phyloP scores from a whole-genome alignment of 441 rosid genomes.

The Gossypium davidsonii region DNA sequence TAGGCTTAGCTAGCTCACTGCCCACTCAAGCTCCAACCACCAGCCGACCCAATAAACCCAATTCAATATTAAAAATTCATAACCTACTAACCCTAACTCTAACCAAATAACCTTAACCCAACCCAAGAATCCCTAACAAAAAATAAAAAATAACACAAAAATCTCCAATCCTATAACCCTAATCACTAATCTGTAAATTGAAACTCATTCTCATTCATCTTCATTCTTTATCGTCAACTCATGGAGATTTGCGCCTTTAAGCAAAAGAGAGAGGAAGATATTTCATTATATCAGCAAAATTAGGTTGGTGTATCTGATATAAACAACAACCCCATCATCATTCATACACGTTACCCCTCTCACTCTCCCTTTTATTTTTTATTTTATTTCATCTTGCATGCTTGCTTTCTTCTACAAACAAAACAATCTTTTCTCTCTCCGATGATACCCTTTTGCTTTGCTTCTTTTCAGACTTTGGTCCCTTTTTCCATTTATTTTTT shows the following conservation, averaged over 20 bases:
- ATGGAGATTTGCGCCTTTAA: conserved; percentile 33
- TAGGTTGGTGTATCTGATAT: conserved; percentile 23
- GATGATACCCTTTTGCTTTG: neutral
- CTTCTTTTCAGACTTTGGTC: conserved; percentile 12
- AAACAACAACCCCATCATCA: neutral
- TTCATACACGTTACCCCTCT: neutral
- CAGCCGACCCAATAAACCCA: too few species aligned
- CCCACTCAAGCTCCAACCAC: too few species aligned
- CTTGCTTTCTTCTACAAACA: neutral
- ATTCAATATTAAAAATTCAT: too few species aligned
- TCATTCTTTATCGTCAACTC: neutral
- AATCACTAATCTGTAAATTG: too few species aligned
- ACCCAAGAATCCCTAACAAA: too few species aligned
- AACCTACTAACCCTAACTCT: too few species aligned
- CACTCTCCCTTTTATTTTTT: neutral
- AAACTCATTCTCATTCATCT: too few species aligned
- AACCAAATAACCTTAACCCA: too few species aligned
- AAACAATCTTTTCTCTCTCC: neutral
- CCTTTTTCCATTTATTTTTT: conserved; percentile 1
- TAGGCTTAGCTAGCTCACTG: too few species aligned
- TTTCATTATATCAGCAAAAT: conserved; percentile 28
- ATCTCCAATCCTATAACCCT: too few species aligned
- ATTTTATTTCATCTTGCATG: neutral
- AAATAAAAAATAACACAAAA: too few species aligned
- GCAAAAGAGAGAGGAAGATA: conserved; percentile 11